These are phyloP conservation scores for Cryptococcus neoformans DNA, from an alignment of 1,284 basidiomycete species.

Conservation along the genomic window DNA sequence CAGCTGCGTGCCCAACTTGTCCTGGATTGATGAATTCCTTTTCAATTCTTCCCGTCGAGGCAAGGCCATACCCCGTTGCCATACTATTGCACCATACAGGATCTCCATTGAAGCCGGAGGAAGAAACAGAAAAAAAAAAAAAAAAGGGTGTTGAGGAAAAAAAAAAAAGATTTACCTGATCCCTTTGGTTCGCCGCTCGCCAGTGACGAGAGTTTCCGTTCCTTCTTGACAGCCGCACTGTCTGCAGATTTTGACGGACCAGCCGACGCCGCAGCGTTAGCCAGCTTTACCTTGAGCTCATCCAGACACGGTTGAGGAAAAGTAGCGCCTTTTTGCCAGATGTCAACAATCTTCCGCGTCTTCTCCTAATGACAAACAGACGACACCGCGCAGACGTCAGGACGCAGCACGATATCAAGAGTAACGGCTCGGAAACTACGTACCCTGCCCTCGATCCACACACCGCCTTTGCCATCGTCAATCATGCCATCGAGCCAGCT, in stretches of 20 bases:
- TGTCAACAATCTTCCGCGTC: conserved; percentile 88
- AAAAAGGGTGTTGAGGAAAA: background rate
- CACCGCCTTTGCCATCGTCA: conserved; percentile 53
- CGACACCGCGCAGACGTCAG: background rate
- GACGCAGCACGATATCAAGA: background rate
- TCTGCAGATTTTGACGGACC: conserved; percentile 13
- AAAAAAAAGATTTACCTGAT: conserved; percentile 15
- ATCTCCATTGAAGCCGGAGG: no score
- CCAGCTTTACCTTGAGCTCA: conserved; percentile 19
- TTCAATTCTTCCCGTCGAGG: no score
- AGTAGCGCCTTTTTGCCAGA: conserved; percentile 67
- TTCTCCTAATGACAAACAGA: conserved; percentile 68
- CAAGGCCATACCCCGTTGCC: no score
- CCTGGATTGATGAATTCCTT: no score
- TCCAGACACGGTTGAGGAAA: conserved; percentile 27
- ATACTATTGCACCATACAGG: no score
- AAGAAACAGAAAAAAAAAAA: background rate
- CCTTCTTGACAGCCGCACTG: background rate
- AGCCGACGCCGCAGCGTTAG: conserved; percentile 10
- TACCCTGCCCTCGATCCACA: conserved; percentile 71
- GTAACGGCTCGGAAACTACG: conserved; percentile 42
- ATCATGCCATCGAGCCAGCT: conserved; percentile 78
- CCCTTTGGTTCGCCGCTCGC: background rate
- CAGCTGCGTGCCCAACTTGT: no score
- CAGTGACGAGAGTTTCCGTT: background rate